Conservation (phyloP, 768 basidiomycete genomes). For the Rhodotorula paludigena region DNA sequence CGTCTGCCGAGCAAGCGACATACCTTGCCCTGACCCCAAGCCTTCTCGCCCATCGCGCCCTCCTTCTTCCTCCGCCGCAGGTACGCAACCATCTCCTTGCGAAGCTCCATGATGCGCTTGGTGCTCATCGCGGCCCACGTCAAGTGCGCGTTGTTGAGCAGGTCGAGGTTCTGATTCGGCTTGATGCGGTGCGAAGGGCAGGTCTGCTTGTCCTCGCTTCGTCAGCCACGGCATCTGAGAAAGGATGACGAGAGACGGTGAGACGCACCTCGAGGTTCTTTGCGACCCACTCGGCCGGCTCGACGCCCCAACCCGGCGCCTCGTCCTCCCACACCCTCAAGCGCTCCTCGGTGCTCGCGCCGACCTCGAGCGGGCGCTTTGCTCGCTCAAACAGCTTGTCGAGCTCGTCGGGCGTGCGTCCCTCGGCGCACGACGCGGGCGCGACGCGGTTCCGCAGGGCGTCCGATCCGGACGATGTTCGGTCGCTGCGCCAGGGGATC, state of each 20-base stretch:
- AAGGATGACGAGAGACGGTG: neutral
- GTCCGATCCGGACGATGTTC: no score
- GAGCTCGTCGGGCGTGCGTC: neutral
- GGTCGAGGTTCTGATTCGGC: slow-evolving; percentile 25
- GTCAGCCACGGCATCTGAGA: no score
- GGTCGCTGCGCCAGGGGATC: no score
- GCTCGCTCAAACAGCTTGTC: neutral
- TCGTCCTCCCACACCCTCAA: slow-evolving; percentile 18
- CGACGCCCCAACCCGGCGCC: slow-evolving; percentile 7
- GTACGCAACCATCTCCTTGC: slow-evolving; percentile 14
- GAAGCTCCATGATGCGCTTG: neutral
- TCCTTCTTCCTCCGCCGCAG: slow-evolving; percentile 9
- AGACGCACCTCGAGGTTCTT: slow-evolving; percentile 18
- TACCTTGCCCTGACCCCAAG: slow-evolving; percentile 19
- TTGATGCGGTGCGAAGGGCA: slow-evolving; percentile 21
- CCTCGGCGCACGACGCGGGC: no score
- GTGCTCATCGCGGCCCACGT: slow-evolving; percentile 12
- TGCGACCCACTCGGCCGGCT: slow-evolving; percentile 28
- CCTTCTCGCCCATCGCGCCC: slow-evolving; percentile 11
- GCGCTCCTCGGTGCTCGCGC: neutral
- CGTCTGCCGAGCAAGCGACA: no score
- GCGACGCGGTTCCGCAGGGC: no score
- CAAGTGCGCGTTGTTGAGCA: slow-evolving; percentile 15
- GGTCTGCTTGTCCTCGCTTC: no score
- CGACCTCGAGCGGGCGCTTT: neutral